These are phyloP conservation scores for Xylaria telfairii DNA, from an alignment of 495 filamentous ascomycete genomes.

Conservation along the genomic window DNA sequence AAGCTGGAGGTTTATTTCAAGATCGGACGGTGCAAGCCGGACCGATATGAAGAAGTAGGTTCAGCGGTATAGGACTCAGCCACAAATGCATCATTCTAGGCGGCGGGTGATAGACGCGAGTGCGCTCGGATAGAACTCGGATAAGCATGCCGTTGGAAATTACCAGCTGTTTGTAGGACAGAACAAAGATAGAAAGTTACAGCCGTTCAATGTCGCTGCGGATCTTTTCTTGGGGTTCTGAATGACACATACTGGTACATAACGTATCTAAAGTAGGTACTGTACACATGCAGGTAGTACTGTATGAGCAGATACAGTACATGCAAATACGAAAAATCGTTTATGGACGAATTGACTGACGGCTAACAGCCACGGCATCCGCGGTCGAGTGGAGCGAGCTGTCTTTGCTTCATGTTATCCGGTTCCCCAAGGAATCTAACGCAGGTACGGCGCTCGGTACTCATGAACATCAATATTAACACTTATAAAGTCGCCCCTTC, in stretches of 20 bases:
- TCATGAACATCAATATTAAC: neutral
- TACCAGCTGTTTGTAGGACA: neutral
- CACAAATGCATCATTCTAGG: neutral
- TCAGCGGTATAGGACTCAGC: constrained; percentile 6
- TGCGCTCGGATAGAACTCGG: neutral
- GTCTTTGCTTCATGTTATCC: neutral
- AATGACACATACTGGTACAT: neutral
- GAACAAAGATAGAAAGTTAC: neutral
- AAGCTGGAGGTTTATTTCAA: neutral
- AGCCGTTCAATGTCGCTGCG: no score
- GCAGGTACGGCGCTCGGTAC: no score
- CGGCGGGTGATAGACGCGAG: neutral
- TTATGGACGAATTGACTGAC: neutral
- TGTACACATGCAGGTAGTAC: neutral
- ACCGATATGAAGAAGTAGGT: neutral
- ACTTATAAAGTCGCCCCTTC: neutral
- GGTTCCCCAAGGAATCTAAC: neutral
- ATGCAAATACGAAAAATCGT: constrained; percentile 1
- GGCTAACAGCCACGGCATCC: neutral
- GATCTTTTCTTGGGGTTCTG: neutral
- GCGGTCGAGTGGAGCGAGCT: neutral
- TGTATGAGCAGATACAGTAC: neutral
- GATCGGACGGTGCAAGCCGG: neutral
- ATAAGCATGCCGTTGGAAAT: constrained; percentile 8
- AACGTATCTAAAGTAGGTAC: neutral